These are phyloP conservation scores for Pistacia vera DNA, from an alignment of 345 rosid species.

Conservation along the genomic window DNA sequence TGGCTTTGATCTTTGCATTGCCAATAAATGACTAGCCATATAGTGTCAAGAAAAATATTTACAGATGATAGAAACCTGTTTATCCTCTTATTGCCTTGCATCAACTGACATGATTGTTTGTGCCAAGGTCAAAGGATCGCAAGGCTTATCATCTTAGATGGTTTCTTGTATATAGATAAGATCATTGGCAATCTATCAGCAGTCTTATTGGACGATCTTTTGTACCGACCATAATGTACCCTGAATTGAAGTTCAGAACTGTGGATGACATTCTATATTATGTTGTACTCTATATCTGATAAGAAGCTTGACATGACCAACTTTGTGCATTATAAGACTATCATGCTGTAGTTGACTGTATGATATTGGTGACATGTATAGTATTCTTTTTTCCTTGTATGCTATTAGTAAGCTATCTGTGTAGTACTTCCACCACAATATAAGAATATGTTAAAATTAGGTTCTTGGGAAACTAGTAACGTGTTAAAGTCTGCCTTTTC, in stretches of 20 bases:
- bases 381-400: background rate
- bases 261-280: background rate
- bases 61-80: background rate
- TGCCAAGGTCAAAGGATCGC: background rate
- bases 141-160: background rate
- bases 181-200: background rate
- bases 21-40: background rate
- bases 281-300: background rate
- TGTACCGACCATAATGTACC: background rate
- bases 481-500: constrained; percentile 3
- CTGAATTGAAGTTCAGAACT: background rate
- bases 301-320: background rate
- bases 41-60: background rate
- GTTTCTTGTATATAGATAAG: background rate
- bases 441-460: constrained; percentile 3
- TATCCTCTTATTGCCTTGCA: background rate
- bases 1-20: background rate
- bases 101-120: background rate
- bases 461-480: background rate
- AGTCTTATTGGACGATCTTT: background rate
- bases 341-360: background rate
- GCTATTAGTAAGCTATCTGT: background rate
- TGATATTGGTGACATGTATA: background rate
- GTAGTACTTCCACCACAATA: background rate
- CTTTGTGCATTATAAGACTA: background rate